Base-by-base conservation (phyloP, 352 stramenopile species). In the Globisporangium paroecandrum region DNA sequence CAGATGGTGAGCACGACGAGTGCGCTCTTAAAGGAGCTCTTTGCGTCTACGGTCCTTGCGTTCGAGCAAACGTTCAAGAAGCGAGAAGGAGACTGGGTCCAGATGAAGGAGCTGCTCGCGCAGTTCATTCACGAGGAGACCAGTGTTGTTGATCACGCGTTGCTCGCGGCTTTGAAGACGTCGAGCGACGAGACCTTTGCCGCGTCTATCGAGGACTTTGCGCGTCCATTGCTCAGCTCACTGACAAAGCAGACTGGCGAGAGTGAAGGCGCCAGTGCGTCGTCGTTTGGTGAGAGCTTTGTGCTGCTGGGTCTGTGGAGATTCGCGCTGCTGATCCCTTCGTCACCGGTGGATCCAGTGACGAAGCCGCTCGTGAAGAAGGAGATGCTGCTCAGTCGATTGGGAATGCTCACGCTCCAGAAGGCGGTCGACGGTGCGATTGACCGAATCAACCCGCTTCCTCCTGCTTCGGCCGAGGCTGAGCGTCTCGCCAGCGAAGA, bases 331-430 rank as follows among this genome's bases (percentile, higher is more conserved):
- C 73, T 98, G 51, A 69, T 98, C 24, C 98, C 97, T 41, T 94
- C 89, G 54, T 98, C 94, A 22, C 97, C 97, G 3, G 89, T 99
- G 22, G 98, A 99, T 71, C 98, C 98, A 29, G 94, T 95, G 57
- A 90, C 83, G 66, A 97, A 97, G 72, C 96, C 97, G 24, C 72
- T 97, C 1, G 89, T 98, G 22, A 98, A 99, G 73, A 95, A 98
- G 55, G 82, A 97, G 18, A 85, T 98, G 55, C 74, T 99, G 25
- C 76, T 98, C 68, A 88, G 86, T 62, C 89, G 93, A 9, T 74
- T 99, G 22, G 75, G 85, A 6, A 85, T 88, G 74, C 58, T 83
- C 0, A 89, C 87, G 4, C 74, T 94, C 38, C 79, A 92, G 36
- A 70, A 83, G 18, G 74, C 83, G 3, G 80, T 82, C 10, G 81